Evolutionary conservation across 2,329 filamentous ascomycete species (phyloP).

Genomic region (Ilyonectria robusta): DNA sequence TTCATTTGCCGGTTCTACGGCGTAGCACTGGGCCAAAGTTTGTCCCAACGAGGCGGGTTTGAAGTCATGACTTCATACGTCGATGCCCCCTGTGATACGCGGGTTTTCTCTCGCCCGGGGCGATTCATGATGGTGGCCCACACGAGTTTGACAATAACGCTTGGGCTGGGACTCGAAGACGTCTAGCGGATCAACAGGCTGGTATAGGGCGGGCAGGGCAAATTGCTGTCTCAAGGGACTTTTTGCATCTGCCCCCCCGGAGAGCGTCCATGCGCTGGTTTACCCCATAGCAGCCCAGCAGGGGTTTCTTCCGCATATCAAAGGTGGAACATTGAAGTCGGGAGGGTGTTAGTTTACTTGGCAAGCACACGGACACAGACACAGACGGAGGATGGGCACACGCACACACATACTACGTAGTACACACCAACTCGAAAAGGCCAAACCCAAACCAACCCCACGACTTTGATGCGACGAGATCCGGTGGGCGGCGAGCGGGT

Average conservation of each 20-base stretch:
- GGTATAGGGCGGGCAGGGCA: background rate
- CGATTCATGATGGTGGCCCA: background rate
- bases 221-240: background rate
- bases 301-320: background rate
- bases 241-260: background rate
- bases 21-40: background rate
- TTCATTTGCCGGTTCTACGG: background rate
- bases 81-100: background rate
- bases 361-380: background rate
- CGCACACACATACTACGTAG: too few relatives aligned
- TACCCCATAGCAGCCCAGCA: constrained; percentile 1
- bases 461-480: background rate
- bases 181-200: background rate
- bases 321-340: too few relatives aligned
- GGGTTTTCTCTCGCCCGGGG: background rate
- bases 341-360: too few relatives aligned
- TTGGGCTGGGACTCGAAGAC: background rate
- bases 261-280: constrained; percentile 2
- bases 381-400: too few relatives aligned
- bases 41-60: background rate
- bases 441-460: background rate
- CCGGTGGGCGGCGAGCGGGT: background rate
- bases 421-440: too few relatives aligned
- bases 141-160: background rate
- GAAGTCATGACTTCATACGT: background rate